Base-by-base conservation (phyloP, 1,139 yeast genomes). In the Suhomyces taliae region DNA sequence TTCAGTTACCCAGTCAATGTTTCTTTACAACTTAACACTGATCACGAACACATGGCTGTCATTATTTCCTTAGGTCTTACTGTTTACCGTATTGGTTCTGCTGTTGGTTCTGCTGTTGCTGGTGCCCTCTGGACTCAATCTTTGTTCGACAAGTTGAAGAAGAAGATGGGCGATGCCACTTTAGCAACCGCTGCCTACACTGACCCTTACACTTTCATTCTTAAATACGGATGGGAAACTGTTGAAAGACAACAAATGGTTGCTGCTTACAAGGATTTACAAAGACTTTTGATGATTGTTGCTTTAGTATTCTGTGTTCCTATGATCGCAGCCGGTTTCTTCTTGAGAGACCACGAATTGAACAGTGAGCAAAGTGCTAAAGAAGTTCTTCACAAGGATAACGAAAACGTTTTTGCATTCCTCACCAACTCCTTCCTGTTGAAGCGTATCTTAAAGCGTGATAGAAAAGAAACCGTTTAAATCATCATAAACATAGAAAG, bases 111-210 rank as follows among this genome's bases (percentile, higher is more conserved):
- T 24, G 60, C 74, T 24, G 62, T 70, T 36, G 65, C 73, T 7
- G 75, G 74, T 46, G 76, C 75, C 19, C 60, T 71, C 27, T 71
- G 76, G 76, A 59, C 72, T 24, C 70, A 67, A 49, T 53, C 53
- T 7, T 59, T 69, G 52, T 63, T 58, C 43, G 32, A 44, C 11
- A 52, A 55, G 33, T 54, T 61, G 38, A 47, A 52, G 15, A 46
- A 54, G 26, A 49, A 62, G 33, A 50, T 67, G 53, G 56, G 56
- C 12, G 52, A 56, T 32, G 55, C 64, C 1, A 55, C 60, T 1
- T 42, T 60, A 32, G 73, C 74, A 19, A 50, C 54, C 1, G 43
- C 51, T 35, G 72, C 69, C n/a, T 70, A 65, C 53, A 50, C 52
- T 24, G 51, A 58, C 19, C 74, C 74, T 8, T 67, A 60, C 50